Conservation (phyloP, 2,329 filamentous ascomycete genomes). For the Fusarium torulosum region DNA sequence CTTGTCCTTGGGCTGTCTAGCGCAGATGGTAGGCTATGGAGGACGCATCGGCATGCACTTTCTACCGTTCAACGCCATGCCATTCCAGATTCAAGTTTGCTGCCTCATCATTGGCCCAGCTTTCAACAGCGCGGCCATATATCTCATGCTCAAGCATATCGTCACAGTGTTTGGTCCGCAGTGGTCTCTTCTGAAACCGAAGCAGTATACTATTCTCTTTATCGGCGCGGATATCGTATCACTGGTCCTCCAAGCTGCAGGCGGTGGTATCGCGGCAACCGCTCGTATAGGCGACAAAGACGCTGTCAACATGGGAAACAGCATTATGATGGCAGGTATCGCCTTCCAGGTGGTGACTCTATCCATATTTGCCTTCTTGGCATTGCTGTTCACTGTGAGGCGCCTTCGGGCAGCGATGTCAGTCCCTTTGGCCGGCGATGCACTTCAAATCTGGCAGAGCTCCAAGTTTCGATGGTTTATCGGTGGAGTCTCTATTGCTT, state of each 20-base stretch:
- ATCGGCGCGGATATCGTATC: slow-evolving; percentile 15
- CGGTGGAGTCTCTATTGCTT: neutral
- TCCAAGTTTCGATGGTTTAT: neutral
- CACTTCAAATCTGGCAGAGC: neutral
- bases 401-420: neutral
- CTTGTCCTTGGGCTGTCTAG: neutral
- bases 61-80: neutral
- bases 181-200: slow-evolving; percentile 18
- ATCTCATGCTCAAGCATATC: slow-evolving; percentile 20
- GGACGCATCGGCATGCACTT: slow-evolving; percentile 21
- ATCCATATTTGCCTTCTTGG: slow-evolving; percentile 1
- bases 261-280: slow-evolving; percentile 18
- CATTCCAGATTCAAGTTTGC: slow-evolving; percentile 16
- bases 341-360: slow-evolving; percentile 19
- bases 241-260: slow-evolving; percentile 7
- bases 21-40: slow-evolving; percentile 1
- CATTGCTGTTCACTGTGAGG: slow-evolving; percentile 1
- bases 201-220: slow-evolving; percentile 23
- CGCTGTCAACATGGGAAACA: neutral
- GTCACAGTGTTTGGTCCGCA: slow-evolving; percentile 10
- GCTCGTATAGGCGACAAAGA: neutral
- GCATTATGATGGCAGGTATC: slow-evolving; percentile 19
- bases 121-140: slow-evolving; percentile 24
- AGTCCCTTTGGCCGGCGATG: neutral
- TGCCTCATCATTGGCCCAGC: slow-evolving; percentile 22